phyloP scores from a whole-genome alignment of 345 rosid genomes.

The Geranium brycei region DNA sequence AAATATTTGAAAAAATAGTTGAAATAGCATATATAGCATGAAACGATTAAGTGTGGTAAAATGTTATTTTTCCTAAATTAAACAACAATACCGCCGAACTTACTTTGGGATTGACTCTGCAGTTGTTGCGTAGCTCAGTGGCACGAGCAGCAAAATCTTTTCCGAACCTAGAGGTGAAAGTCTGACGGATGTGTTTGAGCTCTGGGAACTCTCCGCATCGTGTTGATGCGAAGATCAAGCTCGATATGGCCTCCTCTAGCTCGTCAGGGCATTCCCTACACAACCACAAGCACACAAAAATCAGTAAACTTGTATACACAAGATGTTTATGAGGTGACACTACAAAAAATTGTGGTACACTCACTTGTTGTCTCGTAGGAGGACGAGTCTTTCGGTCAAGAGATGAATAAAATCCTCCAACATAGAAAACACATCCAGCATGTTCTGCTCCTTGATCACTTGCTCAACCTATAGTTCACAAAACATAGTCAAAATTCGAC shows the following conservation, averaged over 20 bases:
- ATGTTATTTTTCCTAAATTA: no score
- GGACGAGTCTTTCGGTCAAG: slow-evolving; percentile 20
- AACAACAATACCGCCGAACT: not conserved
- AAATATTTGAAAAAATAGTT: no score
- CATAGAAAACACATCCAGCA: slow-evolving; percentile 27
- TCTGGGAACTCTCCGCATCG: slow-evolving; percentile 42
- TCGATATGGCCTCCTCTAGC: slow-evolving; percentile 30
- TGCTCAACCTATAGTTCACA: slow-evolving; percentile 23
- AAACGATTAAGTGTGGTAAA: no score
- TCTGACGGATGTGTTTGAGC: slow-evolving; percentile 22
- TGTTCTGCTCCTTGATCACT: slow-evolving; percentile 22
- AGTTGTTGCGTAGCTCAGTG: slow-evolving; percentile 23
- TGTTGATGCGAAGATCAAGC: slow-evolving; percentile 43
- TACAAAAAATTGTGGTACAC: no score
- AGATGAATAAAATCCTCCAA: slow-evolving; percentile 28
- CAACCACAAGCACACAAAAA: not conserved
- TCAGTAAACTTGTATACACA: not conserved
- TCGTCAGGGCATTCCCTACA: slow-evolving; percentile 40
- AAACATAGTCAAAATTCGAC: not conserved
- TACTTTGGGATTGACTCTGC: slow-evolving; percentile 32
- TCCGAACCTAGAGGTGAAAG: slow-evolving; percentile 21
- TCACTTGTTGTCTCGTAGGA: slow-evolving; percentile 24
- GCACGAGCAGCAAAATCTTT: slow-evolving; percentile 26
- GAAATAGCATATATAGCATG: no score
- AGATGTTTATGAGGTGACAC: no score